Base-by-base conservation (phyloP, 129 eudicot species). In the Heracleum sosnowskyi region DNA sequence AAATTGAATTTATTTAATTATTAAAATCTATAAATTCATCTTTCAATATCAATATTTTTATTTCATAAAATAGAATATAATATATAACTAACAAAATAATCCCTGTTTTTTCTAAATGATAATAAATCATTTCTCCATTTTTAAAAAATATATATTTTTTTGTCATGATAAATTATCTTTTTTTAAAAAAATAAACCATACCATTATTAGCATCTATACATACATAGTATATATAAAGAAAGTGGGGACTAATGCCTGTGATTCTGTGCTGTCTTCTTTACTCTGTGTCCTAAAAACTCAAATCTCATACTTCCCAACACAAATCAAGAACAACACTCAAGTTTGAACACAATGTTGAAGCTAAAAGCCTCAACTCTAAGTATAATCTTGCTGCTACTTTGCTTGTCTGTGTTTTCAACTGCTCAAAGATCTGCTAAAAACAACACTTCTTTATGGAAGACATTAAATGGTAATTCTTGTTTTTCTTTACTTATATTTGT, bases 381-480 rank as follows among this genome's bases (percentile, higher is more conserved):
- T 49, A 16, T 4, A 49, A 49, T 49, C 81, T 2, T 77, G 64
- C 37, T 83, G 26, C 78, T 84, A 53, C 82, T 87, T 47, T 70
- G 81, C 63, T 81, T 40, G 24, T 60, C 73, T 29, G 85, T 78
- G 35, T 69, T 75, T 34, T 83, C 76, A 20, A 40, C 82, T 79
- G 85, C 79, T 60, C 87, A 81, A 71, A 7, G 90, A 87, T 87
- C 90, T 69, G 37, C 45, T 36, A 36, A 36, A 35, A 34, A 35
- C 1, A 69, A 40, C 28, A 69, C 44, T 40, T 71, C 51, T 40
- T n/a, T n/a, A 72, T 72, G 76, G 76, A 72, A 72, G 76, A 72
- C 76, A 24, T 12, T 72, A 41, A 72, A 35, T 45, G 76, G 76
- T 72, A 40, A 9, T 60, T 60, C 33, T 39, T n/a, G 45, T 40